Evolutionary conservation across 305 asterid genomes (phyloP), one percentile per base, ranked within the genome.

Genomic region (Fraxinus xanthoxyloides): DNA sequence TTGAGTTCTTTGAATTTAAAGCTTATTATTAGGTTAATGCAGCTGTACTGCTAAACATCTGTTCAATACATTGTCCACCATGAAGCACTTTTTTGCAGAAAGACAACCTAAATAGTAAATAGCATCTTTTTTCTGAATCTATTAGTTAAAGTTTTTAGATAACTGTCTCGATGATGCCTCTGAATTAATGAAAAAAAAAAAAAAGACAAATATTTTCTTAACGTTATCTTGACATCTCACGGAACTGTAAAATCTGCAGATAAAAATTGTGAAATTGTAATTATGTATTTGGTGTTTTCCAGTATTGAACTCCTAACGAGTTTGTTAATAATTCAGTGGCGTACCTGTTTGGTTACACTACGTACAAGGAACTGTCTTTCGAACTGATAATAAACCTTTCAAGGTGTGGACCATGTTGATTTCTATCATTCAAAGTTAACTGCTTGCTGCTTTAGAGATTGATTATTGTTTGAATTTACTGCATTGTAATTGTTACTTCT

Each of bases 311-410:
- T 67, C 36, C 82, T 89, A 82, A 88, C 67, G 26, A 76, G 32
- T 82, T 5, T 61, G 70, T 84, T 67, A 51, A 56, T 81, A 69
- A 69, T 82, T 80, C 93, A 95, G 99, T 13, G 99, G 99, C 69
- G 85, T 95, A 30, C 99, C 99, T 85, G 98, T 93, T 84, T 95
- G 99, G 99, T 82, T 95, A 90, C 99, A 95, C 85, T 93, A 95
- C 75, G 90, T 93, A 74, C 95, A 94, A 1, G 95, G 95, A 77
- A 92, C 97, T 80, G 93, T 90, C 82, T 92, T 95, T 83, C 93
- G 99, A 79, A 95, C 98, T 36, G 97, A 93, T 83, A 93, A 84
- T 15, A 92, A 93, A 85, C 90, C 90, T 80, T 95, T 95, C 89
- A 93, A 92, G 98, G 97, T 94, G 70, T 84, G 79, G 43, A 54